Conservation (phyloP, 129 eudicot species). For the Daucus carota region DNA sequence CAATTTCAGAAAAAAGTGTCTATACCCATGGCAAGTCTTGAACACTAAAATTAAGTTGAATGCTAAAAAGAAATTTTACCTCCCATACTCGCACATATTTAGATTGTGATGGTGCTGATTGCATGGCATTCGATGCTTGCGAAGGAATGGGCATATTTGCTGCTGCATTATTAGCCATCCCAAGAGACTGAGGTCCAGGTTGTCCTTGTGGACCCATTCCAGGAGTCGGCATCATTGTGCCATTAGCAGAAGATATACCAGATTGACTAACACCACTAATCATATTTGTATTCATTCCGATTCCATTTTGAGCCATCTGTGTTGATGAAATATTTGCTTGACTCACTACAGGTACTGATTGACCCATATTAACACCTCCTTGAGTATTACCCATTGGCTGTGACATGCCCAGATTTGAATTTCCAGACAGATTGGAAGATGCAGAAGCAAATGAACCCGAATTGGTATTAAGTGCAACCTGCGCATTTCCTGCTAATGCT, state of each 20-base stretch:
- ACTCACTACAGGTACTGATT: conserved; percentile 50
- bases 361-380: conserved; percentile 67
- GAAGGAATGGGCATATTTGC: conserved; percentile 60
- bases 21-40: not conserved
- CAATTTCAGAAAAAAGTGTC: not conserved
- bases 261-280: conserved; percentile 52
- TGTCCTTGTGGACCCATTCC: conserved; percentile 70
- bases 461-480: conserved; percentile 32
- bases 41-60: not conserved
- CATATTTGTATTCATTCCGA: conserved; percentile 64
- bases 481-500: conserved; percentile 38
- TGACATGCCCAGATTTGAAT: conserved; percentile 43
- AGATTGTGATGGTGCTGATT: conserved; percentile 86
- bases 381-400: conserved; percentile 66
- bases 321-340: conserved; percentile 62
- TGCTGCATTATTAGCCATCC: conserved; percentile 49
- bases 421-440: conserved; percentile 51
- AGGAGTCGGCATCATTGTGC: conserved; percentile 67
- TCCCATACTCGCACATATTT: conserved; percentile 98
- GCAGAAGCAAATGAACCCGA: conserved; percentile 56
- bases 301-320: conserved; percentile 74
- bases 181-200: conserved; percentile 66
- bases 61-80: conserved; percentile 39
- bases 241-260: conserved; percentile 40
- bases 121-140: conserved; percentile 47